A percentile compares a stretch with the other conserved stretches of the same genome.
Evolutionary conservation across 495 filamentous ascomycete genomes (phyloP).

Genomic region (Xylaria palmicola): DNA sequence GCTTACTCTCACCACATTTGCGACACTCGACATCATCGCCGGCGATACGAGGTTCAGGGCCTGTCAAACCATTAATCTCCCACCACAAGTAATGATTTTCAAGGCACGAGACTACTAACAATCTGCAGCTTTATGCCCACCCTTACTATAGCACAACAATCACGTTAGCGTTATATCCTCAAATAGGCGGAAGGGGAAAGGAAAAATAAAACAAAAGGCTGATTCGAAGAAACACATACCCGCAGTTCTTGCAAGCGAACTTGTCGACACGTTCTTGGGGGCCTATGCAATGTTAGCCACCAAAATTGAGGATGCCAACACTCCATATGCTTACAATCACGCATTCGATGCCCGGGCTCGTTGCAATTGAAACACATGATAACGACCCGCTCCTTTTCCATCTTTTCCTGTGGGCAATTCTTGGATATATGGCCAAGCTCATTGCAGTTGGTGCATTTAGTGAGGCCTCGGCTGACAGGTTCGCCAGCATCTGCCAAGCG

Average conservation of each 20-base stretch:
- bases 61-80: slow-evolving; percentile 45
- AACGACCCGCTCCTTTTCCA: slow-evolving; percentile 42
- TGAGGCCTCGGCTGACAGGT: slow-evolving; percentile 61
- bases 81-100: not conserved
- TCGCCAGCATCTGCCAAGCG: slow-evolving; percentile 74
- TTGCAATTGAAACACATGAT: slow-evolving; percentile 78
- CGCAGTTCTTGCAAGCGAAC: slow-evolving; percentile 81
- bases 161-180: slow-evolving; percentile 15
- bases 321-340: slow-evolving; percentile 58
- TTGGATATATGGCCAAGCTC: slow-evolving; percentile 73
- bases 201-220: too few species aligned
- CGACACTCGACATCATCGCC: slow-evolving; percentile 72
- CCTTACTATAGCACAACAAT: slow-evolving; percentile 25
- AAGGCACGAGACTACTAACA: slow-evolving; percentile 32
- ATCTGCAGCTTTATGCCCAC: slow-evolving; percentile 41
- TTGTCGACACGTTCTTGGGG: slow-evolving; percentile 53
- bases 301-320: not conserved
- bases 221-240: slow-evolving; percentile 43
- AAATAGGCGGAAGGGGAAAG: not conserved
- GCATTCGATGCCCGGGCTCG: slow-evolving; percentile 63
- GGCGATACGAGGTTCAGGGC: slow-evolving; percentile 64
- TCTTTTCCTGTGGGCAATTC: slow-evolving; percentile 62
- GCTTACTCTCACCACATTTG: slow-evolving; percentile 67
- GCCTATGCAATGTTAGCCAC: slow-evolving; percentile 37
- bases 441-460: slow-evolving; percentile 69